Conservation (phyloP, 2,329 filamentous ascomycete species). For the Biscogniauxia mediterranea region DNA sequence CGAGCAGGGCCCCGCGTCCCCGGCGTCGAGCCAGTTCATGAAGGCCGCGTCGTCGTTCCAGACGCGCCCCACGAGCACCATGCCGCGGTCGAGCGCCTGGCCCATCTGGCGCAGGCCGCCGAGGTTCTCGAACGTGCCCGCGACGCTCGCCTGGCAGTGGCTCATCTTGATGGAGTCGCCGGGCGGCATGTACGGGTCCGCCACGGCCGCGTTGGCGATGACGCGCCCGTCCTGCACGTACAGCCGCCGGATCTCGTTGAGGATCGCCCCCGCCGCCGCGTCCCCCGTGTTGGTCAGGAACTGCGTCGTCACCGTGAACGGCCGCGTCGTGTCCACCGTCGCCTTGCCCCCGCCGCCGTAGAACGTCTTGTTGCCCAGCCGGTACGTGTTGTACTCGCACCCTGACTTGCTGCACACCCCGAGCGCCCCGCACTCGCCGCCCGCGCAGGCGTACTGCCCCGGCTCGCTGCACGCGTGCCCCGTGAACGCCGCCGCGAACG, state of each 20-base stretch:
- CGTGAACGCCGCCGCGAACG: constrained; percentile 54
- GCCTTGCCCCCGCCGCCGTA: constrained; percentile 21
- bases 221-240: constrained; percentile 49
- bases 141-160: constrained; percentile 22
- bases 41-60: constrained; percentile 53
- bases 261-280: constrained; percentile 14
- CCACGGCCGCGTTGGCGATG: constrained; percentile 39
- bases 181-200: constrained; percentile 21
- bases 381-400: constrained; percentile 39
- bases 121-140: constrained; percentile 25
- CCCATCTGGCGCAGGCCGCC: constrained; percentile 43
- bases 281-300: constrained; percentile 23
- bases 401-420: constrained; percentile 39
- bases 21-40: constrained; percentile 58
- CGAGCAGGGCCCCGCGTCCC: constrained; percentile 52
- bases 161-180: constrained; percentile 26
- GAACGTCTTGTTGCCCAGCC: constrained; percentile 27
- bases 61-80: constrained; percentile 54
- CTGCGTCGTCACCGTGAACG: constrained; percentile 30
- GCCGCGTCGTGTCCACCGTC: constrained; percentile 28
- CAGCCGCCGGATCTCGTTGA: constrained; percentile 47
- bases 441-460: constrained; percentile 40
- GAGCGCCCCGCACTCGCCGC: constrained; percentile 24
- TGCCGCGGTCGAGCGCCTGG: constrained; percentile 44
- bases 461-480: constrained; percentile 54